Evolutionary conservation across 352 stramenopile species (phyloP), one percentile per base, ranked within the genome.

Genomic region (Phytopythium boreale): DNA sequence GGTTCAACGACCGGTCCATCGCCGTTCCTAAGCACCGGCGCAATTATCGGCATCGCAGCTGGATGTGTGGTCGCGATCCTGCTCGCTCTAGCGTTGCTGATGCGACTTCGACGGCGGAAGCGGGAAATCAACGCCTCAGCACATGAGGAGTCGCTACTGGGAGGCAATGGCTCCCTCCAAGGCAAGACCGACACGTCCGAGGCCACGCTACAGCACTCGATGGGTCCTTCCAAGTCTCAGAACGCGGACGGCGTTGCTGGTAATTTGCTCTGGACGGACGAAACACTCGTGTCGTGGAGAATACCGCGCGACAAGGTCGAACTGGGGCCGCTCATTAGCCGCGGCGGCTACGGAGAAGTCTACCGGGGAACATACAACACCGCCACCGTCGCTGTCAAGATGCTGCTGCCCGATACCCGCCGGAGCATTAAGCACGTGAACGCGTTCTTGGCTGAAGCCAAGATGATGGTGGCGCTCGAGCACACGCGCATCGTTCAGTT

Each of bases 331-430:
- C 64, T 69, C 39, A 34, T 75, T 47, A 67, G 60, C 20, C 31
- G 63, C 8, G 71, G 71, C 27, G 66, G 56, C 3, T 79, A 74
- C 31, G 68, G 62, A 0, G 72, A 76, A 24, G 66, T 79, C 12
- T 79, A 68, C 60, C 24, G 24, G 20, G 72, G 72, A 0, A 39
- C 10, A 3, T 75, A 67, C 41, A 52, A 64, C n/a, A 22, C 53
- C 29, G 17, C 71, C 17, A 31, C 49, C 7, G 66, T 79, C 0
- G 62, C 66, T n/a, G 64, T 71, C 49, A 71, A 71, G 61, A 59
- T 61, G 49, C 43, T 71, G 15, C 46, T 67, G 20, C 66, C 61
- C 11, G 66, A 61, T 10, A 63, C 27, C 10, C 43, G 66, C 24
- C 58, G 60, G 17, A 47, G 53, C 14, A 10, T 69, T 19, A 57